These are phyloP conservation scores for Globisporangium acanthophoron DNA, from an alignment of 352 stramenopile species.

Conservation along the genomic window DNA sequence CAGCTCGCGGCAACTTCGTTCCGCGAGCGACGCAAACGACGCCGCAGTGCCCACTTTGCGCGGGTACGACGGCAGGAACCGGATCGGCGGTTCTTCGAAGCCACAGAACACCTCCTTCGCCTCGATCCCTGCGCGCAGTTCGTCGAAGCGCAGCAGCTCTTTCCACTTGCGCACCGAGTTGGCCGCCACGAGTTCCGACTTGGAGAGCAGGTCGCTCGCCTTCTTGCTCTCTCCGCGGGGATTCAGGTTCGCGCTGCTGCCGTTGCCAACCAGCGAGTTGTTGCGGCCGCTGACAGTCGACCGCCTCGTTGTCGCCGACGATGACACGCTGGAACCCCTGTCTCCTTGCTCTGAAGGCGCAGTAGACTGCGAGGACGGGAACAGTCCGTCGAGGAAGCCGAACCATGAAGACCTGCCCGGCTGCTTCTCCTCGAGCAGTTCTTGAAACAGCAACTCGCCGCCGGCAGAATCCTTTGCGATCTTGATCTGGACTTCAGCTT, in stretches of 20 bases:
- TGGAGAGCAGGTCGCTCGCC: slow-evolving; percentile 51
- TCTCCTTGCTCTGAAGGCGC: neutral
- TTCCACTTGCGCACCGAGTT: slow-evolving; percentile 63
- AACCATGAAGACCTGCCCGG: slow-evolving; percentile 19
- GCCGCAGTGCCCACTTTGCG: slow-evolving; percentile 49
- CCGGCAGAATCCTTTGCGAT: neutral
- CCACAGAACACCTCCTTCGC: slow-evolving; percentile 83
- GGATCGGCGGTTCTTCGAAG: slow-evolving; percentile 75
- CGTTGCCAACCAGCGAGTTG: neutral
- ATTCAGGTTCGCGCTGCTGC: neutral
- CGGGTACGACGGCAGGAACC: slow-evolving; percentile 71
- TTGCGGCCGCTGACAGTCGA: slow-evolving; percentile 10
- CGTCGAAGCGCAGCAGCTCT: slow-evolving; percentile 68
- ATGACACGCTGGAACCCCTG: neutral
- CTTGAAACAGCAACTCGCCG: neutral
- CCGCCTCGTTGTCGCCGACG: neutral
- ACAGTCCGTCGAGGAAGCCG: slow-evolving; percentile 49
- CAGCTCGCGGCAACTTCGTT: slow-evolving; percentile 49
- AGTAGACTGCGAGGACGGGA: slow-evolving; percentile 14
- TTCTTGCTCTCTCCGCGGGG: slow-evolving; percentile 46
- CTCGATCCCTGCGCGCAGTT: slow-evolving; percentile 63
- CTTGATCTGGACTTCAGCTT: slow-evolving; percentile 8
- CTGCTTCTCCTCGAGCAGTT: slow-evolving; percentile 2
- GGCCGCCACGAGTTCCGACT: slow-evolving; percentile 55
- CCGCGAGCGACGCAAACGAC: slow-evolving; percentile 59